phyloP scores from a whole-genome alignment of 2,329 filamentous ascomycete genomes.

The Bertia moriformis region DNA sequence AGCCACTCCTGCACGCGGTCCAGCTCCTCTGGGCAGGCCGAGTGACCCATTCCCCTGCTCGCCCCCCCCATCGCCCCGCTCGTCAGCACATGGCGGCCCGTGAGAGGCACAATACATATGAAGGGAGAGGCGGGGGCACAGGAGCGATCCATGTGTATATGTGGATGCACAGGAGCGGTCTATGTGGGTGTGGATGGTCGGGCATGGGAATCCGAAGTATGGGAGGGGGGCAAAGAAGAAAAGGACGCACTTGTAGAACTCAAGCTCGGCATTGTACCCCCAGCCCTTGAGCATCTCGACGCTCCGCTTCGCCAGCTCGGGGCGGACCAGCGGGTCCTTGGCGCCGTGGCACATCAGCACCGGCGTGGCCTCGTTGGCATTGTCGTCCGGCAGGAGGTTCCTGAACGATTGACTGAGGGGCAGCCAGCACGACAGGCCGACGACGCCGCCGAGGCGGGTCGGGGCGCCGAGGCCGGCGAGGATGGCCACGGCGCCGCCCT shows the following conservation, averaged over 20 bases:
- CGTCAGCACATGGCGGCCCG: slow-evolving; percentile 2
- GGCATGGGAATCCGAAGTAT: not conserved
- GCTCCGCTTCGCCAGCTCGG: slow-evolving; percentile 54
- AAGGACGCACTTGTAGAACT: slow-evolving; percentile 58
- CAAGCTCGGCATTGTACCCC: slow-evolving; percentile 63
- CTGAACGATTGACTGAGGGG: slow-evolving; percentile 41
- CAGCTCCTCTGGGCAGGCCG: slow-evolving; percentile 64
- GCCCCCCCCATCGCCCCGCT: not conserved
- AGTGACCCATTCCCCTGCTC: slow-evolving; percentile 55
- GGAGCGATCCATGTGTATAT: not conserved
- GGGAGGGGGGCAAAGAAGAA: slow-evolving; percentile 3
- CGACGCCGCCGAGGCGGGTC: slow-evolving; percentile 69
- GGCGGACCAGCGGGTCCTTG: slow-evolving; percentile 57
- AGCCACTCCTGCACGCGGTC: slow-evolving; percentile 61
- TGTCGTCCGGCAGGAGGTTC: slow-evolving; percentile 35
- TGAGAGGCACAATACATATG: slow-evolving; percentile 1
- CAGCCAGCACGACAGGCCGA: slow-evolving; percentile 73
- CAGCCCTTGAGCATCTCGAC: slow-evolving; percentile 50
- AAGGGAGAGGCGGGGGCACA: slow-evolving; percentile 2
- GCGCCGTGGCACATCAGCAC: slow-evolving; percentile 86
- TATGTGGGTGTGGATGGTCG: not conserved
- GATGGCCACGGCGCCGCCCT: slow-evolving; percentile 78
- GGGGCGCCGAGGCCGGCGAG: slow-evolving; percentile 60
- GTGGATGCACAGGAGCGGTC: not conserved
- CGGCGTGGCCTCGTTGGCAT: slow-evolving; percentile 59